Evolutionary conservation across 2,329 filamentous ascomycete genomes (phyloP).

Genomic region (Aotearoamyces nothofagi): DNA sequence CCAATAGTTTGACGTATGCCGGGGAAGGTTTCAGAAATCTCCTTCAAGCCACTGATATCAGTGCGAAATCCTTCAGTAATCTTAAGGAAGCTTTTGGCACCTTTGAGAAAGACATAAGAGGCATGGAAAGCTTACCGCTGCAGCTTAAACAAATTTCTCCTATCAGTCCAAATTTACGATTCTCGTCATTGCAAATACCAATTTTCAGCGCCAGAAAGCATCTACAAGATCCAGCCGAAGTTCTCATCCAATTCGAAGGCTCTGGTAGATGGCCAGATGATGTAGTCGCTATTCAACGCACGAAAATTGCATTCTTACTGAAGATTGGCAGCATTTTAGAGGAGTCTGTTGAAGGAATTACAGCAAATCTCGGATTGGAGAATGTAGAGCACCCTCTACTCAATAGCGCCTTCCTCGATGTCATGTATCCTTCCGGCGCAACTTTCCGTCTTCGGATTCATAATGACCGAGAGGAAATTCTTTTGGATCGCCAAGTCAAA

Average conservation of each 20-base stretch:
- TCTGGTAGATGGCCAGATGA: slow-evolving; percentile 92
- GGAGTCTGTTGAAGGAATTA: slow-evolving; percentile 41
- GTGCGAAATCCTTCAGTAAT: slow-evolving; percentile 44
- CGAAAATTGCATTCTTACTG: slow-evolving; percentile 76
- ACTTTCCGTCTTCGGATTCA: slow-evolving; percentile 78
- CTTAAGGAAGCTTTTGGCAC: slow-evolving; percentile 54
- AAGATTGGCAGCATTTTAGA: slow-evolving; percentile 52
- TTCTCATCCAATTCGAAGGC: slow-evolving; percentile 82
- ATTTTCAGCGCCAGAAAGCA: slow-evolving; percentile 23
- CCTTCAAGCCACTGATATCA: slow-evolving; percentile 21
- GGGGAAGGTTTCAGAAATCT: slow-evolving; percentile 29
- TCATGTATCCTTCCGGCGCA: slow-evolving; percentile 56
- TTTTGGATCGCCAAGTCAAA: slow-evolving; percentile 66
- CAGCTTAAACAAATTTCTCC: slow-evolving; percentile 68
- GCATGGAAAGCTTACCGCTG: slow-evolving; percentile 72
- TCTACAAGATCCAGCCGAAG: slow-evolving; percentile 47
- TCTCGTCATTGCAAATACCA: slow-evolving; percentile 46
- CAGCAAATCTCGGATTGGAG: slow-evolving; percentile 65
- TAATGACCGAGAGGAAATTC: slow-evolving; percentile 69
- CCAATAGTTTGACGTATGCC: slow-evolving; percentile 22
- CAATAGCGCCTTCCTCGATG: slow-evolving; percentile 72
- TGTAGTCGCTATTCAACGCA: slow-evolving; percentile 76
- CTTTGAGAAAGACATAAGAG: slow-evolving; percentile 64
- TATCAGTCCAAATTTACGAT: slow-evolving; percentile 58
- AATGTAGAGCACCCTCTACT: slow-evolving; percentile 51